Evolutionary conservation across 805 yeast species (phyloP).

Genomic region (Pichia rugopelliculosa): DNA sequence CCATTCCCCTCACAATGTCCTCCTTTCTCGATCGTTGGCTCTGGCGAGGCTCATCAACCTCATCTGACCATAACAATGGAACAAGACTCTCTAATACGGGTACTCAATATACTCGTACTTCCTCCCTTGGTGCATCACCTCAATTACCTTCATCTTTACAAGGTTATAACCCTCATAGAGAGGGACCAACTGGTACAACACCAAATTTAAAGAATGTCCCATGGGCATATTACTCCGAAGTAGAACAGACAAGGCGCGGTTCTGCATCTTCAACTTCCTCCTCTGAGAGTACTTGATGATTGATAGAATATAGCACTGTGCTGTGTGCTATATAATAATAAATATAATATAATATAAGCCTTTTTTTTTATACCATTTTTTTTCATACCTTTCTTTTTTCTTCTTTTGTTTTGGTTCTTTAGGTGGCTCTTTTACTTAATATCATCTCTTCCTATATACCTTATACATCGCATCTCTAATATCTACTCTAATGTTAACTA

Average conservation of each 20-base stretch:
- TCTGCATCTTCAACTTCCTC: not conserved
- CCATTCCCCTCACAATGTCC: constrained; percentile 18
- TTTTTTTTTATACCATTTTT: too few species aligned
- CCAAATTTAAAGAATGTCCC: constrained; percentile 29
- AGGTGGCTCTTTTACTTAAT: too few species aligned
- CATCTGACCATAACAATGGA: not conserved
- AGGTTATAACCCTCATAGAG: too few species aligned
- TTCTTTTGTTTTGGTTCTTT: too few species aligned
- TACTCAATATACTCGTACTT: constrained; percentile 7
- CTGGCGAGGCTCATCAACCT: constrained; percentile 14
- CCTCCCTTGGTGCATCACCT: not conserved
- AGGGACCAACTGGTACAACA: too few species aligned
- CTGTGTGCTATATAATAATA: too few species aligned
- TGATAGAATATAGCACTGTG: too few species aligned
- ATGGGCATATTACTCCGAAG: constrained; percentile 19
- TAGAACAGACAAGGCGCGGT: constrained; percentile 1
- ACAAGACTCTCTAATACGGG: constrained; percentile 22
- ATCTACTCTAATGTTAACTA: not conserved
- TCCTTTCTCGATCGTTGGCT: constrained; percentile 31
- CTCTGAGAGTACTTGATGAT: too few species aligned
- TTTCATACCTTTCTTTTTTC: too few species aligned
- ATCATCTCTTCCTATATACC: not conserved
- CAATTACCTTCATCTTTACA: not conserved
- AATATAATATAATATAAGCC: too few species aligned
- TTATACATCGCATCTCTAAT: not conserved